Evolutionary conservation across 1,284 basidiomycete genomes (phyloP).

Genomic region (Volvariella surrecta): DNA sequence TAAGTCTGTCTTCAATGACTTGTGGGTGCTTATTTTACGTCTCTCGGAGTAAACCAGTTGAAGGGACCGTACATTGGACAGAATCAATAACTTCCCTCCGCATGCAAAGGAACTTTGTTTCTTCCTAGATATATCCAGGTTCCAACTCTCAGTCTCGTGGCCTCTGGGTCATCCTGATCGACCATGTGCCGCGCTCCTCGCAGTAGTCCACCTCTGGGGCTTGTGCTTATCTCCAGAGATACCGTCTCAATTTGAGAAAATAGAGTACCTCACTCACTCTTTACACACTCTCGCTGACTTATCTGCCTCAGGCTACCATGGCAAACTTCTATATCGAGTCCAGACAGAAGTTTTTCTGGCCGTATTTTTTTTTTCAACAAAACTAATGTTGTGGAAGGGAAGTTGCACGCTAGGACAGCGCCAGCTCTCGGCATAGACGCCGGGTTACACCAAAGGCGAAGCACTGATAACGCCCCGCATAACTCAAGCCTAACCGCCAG

Average conservation of each 20-base stretch:
- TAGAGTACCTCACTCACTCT: slow-evolving; percentile 24
- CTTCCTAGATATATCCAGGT: slow-evolving; percentile 25
- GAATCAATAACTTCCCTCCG: slow-evolving; percentile 24
- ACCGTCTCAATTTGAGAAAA: slow-evolving; percentile 14
- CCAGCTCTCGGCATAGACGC: slow-evolving; percentile 26
- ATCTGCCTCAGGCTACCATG: slow-evolving; percentile 20
- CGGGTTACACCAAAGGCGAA: slow-evolving; percentile 26
- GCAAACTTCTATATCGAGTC: slow-evolving; percentile 32
- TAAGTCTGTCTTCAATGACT: no score
- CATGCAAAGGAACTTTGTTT: slow-evolving; percentile 27
- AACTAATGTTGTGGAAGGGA: slow-evolving; percentile 27
- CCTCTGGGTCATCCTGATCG: slow-evolving; percentile 21
- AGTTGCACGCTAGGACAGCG: slow-evolving; percentile 29
- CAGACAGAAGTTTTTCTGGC: slow-evolving; percentile 48
- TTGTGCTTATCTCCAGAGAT: slow-evolving; percentile 20
- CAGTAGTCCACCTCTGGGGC: slow-evolving; percentile 32
- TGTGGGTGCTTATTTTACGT: no score
- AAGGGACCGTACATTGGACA: slow-evolving; percentile 8
- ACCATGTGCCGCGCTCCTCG: slow-evolving; percentile 33
- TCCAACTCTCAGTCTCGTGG: slow-evolving; percentile 16
- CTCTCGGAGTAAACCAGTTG: no score
- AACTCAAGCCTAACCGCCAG: slow-evolving; percentile 7
- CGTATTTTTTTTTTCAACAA: slow-evolving; percentile 36
- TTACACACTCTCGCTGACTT: slow-evolving; percentile 24
- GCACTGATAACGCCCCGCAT: slow-evolving; percentile 6